Conservation (phyloP, 495 filamentous ascomycete species). For the Collariella sp. region DNA sequence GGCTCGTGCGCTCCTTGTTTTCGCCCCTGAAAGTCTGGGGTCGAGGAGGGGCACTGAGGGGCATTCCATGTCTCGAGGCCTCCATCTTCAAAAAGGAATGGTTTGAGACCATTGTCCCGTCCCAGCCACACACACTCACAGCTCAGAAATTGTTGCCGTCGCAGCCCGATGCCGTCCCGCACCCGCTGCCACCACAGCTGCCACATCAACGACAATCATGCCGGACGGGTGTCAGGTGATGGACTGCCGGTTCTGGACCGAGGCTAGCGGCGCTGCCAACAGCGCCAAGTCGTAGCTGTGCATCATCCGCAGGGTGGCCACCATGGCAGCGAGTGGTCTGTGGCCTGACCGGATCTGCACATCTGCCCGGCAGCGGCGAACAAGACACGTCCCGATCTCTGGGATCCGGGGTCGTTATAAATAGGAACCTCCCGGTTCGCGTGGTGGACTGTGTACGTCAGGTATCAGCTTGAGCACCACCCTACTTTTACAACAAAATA, state of each 20-base stretch:
- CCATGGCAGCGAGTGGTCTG: background rate
- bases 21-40: background rate
- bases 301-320: no score
- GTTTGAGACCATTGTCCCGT: no score
- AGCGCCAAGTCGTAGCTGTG: background rate
- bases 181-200: background rate
- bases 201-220: background rate
- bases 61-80: no score
- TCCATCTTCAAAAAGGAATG: no score
- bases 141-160: background rate
- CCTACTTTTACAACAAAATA: no score
- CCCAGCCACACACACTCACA: no score
- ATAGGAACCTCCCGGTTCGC: background rate
- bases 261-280: conserved; percentile 6
- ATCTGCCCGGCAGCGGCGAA: background rate
- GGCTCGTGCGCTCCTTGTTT: background rate
- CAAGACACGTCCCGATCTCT: background rate
- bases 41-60: background rate
- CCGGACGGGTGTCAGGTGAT: conserved; percentile 2
- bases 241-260: background rate
- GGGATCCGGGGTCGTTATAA: background rate
- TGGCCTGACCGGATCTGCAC: conserved; percentile 12
- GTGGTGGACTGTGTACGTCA: background rate
- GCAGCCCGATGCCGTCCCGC: background rate
- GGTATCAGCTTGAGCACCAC: no score